phyloP scores from a whole-genome alignment of 345 rosid genomes.

The Clausena lansium region DNA sequence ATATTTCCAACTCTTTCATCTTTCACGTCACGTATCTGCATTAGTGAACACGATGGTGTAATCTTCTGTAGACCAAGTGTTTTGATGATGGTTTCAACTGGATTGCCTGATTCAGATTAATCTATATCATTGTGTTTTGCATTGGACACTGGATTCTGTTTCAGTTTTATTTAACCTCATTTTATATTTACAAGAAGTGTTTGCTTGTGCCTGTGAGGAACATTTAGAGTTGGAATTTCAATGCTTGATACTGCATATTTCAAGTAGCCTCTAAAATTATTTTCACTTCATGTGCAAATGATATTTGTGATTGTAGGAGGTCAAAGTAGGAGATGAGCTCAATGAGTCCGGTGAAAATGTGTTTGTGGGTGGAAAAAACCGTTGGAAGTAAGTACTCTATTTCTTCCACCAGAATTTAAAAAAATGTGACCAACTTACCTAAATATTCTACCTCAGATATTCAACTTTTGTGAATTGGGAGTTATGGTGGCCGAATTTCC shows the following conservation, averaged over 20 bases:
- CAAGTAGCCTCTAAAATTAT: not conserved
- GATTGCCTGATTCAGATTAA: not conserved
- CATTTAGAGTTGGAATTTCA: not conserved
- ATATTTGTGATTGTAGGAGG: constrained; percentile 44
- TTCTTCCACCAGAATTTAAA: not conserved
- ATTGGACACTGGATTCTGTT: not conserved
- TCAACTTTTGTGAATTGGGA: constrained; percentile 82
- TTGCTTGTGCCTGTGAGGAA: not conserved
- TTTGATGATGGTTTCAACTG: not conserved
- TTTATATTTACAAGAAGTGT: not conserved
- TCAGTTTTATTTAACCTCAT: not conserved
- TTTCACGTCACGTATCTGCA: not conserved
- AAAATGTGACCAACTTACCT: not conserved
- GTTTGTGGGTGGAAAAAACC: constrained; percentile 72
- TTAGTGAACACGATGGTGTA: not conserved
- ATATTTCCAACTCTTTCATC: not conserved
- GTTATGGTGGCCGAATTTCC: constrained; percentile 84
- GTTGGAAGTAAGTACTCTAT: constrained; percentile 62
- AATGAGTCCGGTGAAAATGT: constrained; percentile 71
- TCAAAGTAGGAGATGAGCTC: constrained; percentile 68
- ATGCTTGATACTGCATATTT: not conserved
- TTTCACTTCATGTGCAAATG: not conserved
- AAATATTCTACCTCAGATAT: constrained; percentile 34
- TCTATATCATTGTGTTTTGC: not conserved
- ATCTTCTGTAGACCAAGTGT: not conserved